Conservation (phyloP, 495 filamentous ascomycete genomes). For the Tuber microsphaerosporum region DNA sequence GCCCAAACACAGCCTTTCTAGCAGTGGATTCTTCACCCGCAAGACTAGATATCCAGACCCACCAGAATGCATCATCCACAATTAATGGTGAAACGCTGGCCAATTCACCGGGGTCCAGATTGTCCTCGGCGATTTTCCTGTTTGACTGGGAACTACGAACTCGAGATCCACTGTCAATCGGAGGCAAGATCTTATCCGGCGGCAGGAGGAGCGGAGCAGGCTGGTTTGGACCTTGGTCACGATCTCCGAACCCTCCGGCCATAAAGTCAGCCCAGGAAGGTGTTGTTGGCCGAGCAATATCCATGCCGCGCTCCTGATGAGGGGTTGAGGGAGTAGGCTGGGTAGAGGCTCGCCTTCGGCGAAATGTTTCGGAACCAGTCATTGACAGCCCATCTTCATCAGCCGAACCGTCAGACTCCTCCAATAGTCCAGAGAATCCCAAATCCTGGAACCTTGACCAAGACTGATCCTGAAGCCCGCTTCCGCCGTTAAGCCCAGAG, state of each 20-base stretch:
- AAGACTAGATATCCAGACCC: constrained; percentile 98
- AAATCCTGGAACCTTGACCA: constrained; percentile 97
- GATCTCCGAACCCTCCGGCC: constrained; percentile 67
- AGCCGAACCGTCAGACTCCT: constrained; percentile 54
- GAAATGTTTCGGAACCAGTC: constrained; percentile 29
- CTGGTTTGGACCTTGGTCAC: constrained; percentile 47
- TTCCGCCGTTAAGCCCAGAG: constrained; percentile 59
- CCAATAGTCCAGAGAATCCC: constrained; percentile 73
- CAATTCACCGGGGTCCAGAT: constrained; percentile 83
- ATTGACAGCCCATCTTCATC: constrained; percentile 48
- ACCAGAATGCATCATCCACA: constrained; percentile 96
- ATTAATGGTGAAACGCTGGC: constrained; percentile 81
- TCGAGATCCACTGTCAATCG: constrained; percentile 61
- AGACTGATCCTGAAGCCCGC: constrained; percentile 69
- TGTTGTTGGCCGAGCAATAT: constrained; percentile 77
- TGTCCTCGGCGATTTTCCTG: constrained; percentile 56
- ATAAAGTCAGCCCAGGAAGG: constrained; percentile 98
- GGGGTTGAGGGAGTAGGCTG: constrained; percentile 33
- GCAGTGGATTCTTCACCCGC: constrained; percentile 76
- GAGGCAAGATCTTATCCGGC: constrained; percentile 83
- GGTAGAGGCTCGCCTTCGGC: constrained; percentile 38
- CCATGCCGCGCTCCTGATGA: constrained; percentile 43
- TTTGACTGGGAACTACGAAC: constrained; percentile 87
- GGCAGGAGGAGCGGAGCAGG: constrained; percentile 66
- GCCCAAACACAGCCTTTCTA: constrained; percentile 86